Base-by-base conservation (phyloP, 805 yeast species). In the Myxozyma neotropica region DNA sequence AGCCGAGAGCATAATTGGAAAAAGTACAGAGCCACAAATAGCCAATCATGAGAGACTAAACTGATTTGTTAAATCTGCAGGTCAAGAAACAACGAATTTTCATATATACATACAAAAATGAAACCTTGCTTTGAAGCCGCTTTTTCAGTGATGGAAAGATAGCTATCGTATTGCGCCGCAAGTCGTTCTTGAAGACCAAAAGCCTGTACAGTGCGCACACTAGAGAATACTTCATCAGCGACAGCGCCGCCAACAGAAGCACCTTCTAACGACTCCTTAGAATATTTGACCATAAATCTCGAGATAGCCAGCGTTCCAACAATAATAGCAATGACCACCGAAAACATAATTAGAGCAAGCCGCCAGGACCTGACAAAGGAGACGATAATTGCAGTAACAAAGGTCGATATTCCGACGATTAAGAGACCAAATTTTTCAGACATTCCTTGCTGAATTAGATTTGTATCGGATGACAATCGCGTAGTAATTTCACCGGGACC, bases 1-100 rank as follows among this genome's bases (percentile, higher is more conserved):
- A 76, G 0, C 78, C 75, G n/a, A 76, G 67, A 2, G 78, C 79
- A 44, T 83, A 68, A 89, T 90, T 69, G 89, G 94, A 70, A 74
- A 26, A 96, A 96, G 74, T 86, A 88, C 59, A 89, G 31, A 53
- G 47, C 59, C 57, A 61, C n/a, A 76, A 62, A 10, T 65, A 45
- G 10, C 74, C 77, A n/a, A 77, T 67, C 78, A 76, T 74, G 48
- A 67, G n/a, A 15, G 74, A 68, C 55, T 50, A 38, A 2, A 17
- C 13, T 7, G 19, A 13, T 7, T 39, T 27, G 12, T 24, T 31
- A 4, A n/a, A 23, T 35, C 17, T 26, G 48, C 15, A 27, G 24
- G 5, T 19, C 43, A 3, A 15, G 15, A 10, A 39, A 5, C 4
- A 12, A 33, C 27, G 26, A n/a, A 38, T 13, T n/a, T n/a, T n/a